Conservation (phyloP, 768 basidiomycete species). For the Phylloporus sp. region DNA sequence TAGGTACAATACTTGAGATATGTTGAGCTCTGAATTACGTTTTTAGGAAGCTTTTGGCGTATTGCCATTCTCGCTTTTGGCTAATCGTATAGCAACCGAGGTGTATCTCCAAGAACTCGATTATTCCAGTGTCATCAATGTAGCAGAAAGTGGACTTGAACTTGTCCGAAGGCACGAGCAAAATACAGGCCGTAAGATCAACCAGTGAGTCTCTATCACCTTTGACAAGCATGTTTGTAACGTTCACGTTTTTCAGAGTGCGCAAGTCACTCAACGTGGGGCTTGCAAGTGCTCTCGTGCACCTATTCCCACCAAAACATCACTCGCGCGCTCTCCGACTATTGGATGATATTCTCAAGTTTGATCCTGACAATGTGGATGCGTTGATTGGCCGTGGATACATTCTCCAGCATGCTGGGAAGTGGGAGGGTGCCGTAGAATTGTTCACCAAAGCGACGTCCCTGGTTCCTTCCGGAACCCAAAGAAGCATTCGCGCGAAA, state of each 20-base stretch:
- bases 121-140: slow-evolving; percentile 65
- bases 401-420: slow-evolving; percentile 55
- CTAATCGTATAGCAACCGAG: slow-evolving; percentile 58
- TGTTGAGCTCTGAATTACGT: slow-evolving; percentile 5
- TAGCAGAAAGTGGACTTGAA: slow-evolving; percentile 65
- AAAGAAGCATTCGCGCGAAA: slow-evolving; percentile 53
- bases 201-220: slow-evolving; percentile 35
- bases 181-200: slow-evolving; percentile 51
- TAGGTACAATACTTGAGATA: slow-evolving; percentile 30
- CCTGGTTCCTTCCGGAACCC: slow-evolving; percentile 41
- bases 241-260: slow-evolving; percentile 39
- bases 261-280: slow-evolving; percentile 63
- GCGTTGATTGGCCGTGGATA: slow-evolving; percentile 74
- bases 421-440: slow-evolving; percentile 63
- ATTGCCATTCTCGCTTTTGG: slow-evolving; percentile 55
- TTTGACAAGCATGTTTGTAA: background rate
- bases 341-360: slow-evolving; percentile 63
- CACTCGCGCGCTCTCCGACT: slow-evolving; percentile 73
- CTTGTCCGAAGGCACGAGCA: slow-evolving; percentile 49
- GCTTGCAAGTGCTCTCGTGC: slow-evolving; percentile 73
- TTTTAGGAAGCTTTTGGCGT: slow-evolving; percentile 50
- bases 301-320: slow-evolving; percentile 86
- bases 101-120: slow-evolving; percentile 67
- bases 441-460: slow-evolving; percentile 57
- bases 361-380: slow-evolving; percentile 55